Conservation (phyloP, 495 filamentous ascomycete genomes). For the Aspergillus egyptiacus region DNA sequence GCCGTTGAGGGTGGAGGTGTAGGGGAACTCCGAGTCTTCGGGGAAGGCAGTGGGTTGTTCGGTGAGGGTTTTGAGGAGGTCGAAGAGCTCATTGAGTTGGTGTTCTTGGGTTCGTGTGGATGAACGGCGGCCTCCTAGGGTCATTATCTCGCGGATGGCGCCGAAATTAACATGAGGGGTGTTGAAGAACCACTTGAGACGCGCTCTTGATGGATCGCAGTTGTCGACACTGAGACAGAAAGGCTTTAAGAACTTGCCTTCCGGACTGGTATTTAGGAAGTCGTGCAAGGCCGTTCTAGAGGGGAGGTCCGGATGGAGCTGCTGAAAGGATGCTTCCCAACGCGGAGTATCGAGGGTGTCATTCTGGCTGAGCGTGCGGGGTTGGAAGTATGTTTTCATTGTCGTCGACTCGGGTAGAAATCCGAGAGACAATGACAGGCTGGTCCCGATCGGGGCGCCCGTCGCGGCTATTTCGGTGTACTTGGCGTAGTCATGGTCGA, state of each 20-base stretch:
- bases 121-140: constrained; percentile 1
- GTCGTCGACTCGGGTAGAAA: neutral
- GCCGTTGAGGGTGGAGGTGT: neutral
- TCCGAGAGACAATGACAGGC: constrained; percentile 1
- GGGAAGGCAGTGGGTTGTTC: constrained; percentile 1
- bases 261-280: neutral
- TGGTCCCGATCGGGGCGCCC: neutral
- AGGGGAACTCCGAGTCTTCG: neutral
- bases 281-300: neutral
- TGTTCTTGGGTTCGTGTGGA: neutral
- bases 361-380: constrained; percentile 2
- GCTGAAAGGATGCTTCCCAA: constrained; percentile 4
- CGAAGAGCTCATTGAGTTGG: constrained; percentile 5
- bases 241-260: constrained; percentile 4
- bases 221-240: constrained; percentile 13
- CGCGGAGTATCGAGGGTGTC: neutral
- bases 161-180: constrained; percentile 3
- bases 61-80: constrained; percentile 2
- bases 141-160: constrained; percentile 9
- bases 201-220: neutral
- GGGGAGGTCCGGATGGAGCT: neutral
- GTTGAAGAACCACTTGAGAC: constrained; percentile 10
- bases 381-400: constrained; percentile 10
- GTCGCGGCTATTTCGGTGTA: neutral
- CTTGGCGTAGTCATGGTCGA: constrained; percentile 7